Conservation (phyloP, 2,329 filamentous ascomycete species). For the Claviceps cyperi region DNA sequence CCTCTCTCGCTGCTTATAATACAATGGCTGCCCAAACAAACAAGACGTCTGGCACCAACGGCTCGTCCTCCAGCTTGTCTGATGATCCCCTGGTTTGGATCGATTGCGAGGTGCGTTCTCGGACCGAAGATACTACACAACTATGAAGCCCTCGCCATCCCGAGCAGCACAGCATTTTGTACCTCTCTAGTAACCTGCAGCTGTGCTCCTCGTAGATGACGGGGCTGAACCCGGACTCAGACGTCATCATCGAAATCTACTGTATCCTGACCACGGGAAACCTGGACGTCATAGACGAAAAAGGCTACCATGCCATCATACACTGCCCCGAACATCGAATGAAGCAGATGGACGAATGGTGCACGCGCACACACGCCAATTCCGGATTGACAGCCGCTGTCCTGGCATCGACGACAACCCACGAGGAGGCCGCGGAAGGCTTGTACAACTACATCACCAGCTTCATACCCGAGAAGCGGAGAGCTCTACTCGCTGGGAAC, state of each 20-base stretch:
- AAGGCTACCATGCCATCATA: slow-evolving; percentile 68
- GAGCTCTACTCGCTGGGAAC: slow-evolving; percentile 74
- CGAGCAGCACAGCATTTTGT: neutral
- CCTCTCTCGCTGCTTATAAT: no score
- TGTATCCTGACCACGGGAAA: slow-evolving; percentile 79
- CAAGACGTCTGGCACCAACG: neutral
- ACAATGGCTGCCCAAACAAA: neutral
- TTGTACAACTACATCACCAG: slow-evolving; percentile 67
- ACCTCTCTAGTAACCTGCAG: neutral
- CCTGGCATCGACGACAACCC: slow-evolving; percentile 55
- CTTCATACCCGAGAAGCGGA: slow-evolving; percentile 50
- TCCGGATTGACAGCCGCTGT: slow-evolving; percentile 74
- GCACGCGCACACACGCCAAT: slow-evolving; percentile 59
- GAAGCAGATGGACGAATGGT: slow-evolving; percentile 79
- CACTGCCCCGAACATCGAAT: slow-evolving; percentile 58
- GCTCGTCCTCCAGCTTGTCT: slow-evolving; percentile 5
- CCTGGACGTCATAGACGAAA: slow-evolving; percentile 58
- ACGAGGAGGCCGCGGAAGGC: slow-evolving; percentile 54
- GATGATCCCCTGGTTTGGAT: slow-evolving; percentile 70
- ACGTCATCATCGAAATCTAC: slow-evolving; percentile 82
- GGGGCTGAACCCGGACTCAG: slow-evolving; percentile 51
- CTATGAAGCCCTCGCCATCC: neutral
- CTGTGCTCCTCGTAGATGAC: slow-evolving; percentile 53
- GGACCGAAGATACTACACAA: no score
- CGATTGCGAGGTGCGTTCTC: slow-evolving; percentile 41